Evolutionary conservation across 2,329 filamentous ascomycete species (phyloP).

Genomic region (Akanthomyces dipterigenus): DNA sequence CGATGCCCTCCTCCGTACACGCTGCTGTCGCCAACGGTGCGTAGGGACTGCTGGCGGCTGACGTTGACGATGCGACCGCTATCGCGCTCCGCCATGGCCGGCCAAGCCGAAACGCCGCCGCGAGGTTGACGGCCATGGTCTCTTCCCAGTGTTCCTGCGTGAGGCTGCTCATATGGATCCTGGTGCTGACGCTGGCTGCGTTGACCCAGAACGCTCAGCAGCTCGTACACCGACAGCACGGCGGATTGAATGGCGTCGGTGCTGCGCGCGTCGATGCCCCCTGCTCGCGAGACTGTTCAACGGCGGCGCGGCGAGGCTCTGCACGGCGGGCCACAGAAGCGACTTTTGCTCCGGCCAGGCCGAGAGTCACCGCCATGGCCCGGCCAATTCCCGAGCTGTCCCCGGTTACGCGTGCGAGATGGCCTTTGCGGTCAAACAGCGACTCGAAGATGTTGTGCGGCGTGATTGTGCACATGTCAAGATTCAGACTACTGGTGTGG

Average conservation of each 20-base stretch:
- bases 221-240: constrained; percentile 16
- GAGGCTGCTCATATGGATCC: constrained; percentile 24
- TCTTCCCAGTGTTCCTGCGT: constrained; percentile 24
- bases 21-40: constrained; percentile 27
- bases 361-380: constrained; percentile 24
- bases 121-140: constrained; percentile 27
- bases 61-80: constrained; percentile 29
- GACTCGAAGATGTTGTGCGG: constrained; percentile 21
- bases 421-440: constrained; percentile 24
- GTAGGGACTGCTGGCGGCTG: constrained; percentile 25
- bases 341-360: constrained; percentile 24
- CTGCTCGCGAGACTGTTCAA: constrained; percentile 19
- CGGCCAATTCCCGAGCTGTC: constrained; percentile 30
- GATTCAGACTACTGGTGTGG: neutral
- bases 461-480: neutral
- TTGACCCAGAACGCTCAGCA: constrained; percentile 28
- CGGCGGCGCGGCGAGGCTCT: constrained; percentile 18
- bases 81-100: constrained; percentile 24
- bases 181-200: constrained; percentile 24
- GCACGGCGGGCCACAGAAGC: constrained; percentile 24
- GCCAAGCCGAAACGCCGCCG: constrained; percentile 26
- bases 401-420: constrained; percentile 25
- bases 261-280: constrained; percentile 21
- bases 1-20: constrained; percentile 23
- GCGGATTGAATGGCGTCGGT: constrained; percentile 18